These are phyloP conservation scores for Candida tammaniensis DNA, from an alignment of 805 yeast species.

Conservation along the genomic window DNA sequence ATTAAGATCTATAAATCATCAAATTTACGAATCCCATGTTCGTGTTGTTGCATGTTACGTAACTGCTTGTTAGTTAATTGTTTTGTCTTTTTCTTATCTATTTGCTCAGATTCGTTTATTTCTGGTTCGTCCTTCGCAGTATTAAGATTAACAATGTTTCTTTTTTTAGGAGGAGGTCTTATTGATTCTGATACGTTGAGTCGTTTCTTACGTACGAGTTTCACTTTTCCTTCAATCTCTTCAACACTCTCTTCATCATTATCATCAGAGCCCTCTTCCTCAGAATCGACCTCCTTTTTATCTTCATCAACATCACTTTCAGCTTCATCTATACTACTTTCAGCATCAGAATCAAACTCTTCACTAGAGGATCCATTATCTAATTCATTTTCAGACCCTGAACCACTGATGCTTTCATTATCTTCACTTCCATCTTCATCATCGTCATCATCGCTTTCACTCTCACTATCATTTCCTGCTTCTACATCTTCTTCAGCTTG, in stretches of 20 bases:
- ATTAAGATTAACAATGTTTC: conserved; percentile 15
- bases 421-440: conserved; percentile 25
- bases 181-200: conserved; percentile 7
- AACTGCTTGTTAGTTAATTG: conserved; percentile 43
- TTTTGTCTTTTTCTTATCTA: conserved; percentile 32
- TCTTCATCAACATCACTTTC: conserved; percentile 9
- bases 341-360: not conserved
- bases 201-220: conserved; percentile 13
- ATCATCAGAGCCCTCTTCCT: conserved; percentile 1
- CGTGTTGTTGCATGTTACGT: conserved; percentile 48
- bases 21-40: conserved; percentile 63
- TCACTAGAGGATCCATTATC: conserved; percentile 14
- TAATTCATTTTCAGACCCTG: conserved; percentile 14
- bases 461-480: conserved; percentile 15
- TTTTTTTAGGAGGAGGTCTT: conserved; percentile 5
- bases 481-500: conserved; percentile 14
- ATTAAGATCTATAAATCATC: conserved; percentile 48
- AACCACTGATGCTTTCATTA: conserved; percentile 12
- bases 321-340: conserved; percentile 1
- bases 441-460: conserved; percentile 23
- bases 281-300: conserved; percentile 1
- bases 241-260: conserved; percentile 1
- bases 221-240: conserved; percentile 1
- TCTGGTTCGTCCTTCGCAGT: conserved; percentile 12
- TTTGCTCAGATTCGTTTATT: conserved; percentile 19